phyloP scores from a whole-genome alignment of 306 rosid genomes.

The Ammopiptanthus mongolicus region DNA sequence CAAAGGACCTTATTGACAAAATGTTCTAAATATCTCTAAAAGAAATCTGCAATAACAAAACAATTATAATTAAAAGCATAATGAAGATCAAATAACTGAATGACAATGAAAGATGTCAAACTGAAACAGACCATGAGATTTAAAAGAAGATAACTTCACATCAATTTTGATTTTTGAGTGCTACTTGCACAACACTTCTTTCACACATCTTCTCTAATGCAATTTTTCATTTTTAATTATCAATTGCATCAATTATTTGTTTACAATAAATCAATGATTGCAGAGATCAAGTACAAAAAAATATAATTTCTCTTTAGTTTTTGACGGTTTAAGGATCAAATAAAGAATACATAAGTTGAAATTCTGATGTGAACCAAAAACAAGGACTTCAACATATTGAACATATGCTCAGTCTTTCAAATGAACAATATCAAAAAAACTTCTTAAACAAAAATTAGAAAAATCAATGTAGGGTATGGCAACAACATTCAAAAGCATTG shows the following conservation, averaged over 20 bases:
- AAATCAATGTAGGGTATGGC: neutral
- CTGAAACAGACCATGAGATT: conserved; percentile 9
- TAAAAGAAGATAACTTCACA: neutral
- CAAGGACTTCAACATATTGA: conserved; percentile 3
- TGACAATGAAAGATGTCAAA: conserved; percentile 8
- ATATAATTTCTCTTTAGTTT: neutral
- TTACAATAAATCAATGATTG: neutral
- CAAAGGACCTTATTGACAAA: conserved; percentile 15
- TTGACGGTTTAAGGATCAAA: neutral
- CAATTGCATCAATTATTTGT: neutral
- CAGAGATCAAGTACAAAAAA: neutral
- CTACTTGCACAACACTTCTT: conserved; percentile 13
- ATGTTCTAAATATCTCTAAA: conserved; percentile 13
- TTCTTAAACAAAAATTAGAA: neutral
- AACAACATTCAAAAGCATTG: neutral
- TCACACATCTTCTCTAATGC: neutral
- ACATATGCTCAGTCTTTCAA: neutral
- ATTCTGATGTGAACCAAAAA: conserved; percentile 4
- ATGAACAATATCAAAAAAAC: conserved; percentile 5
- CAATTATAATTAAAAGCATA: conserved; percentile 20
- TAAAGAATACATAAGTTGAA: conserved; percentile 3
- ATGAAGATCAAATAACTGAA: conserved; percentile 6
- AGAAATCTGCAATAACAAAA: conserved; percentile 32
- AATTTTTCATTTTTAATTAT: neutral
- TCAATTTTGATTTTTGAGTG: neutral